Percentiles rank a stretch among this genome's conserved stretches.
These are phyloP conservation scores for Furcasterigmium sp. DNA, from an alignment of 2,329 filamentous ascomycete genomes.

Conservation along the genomic window DNA sequence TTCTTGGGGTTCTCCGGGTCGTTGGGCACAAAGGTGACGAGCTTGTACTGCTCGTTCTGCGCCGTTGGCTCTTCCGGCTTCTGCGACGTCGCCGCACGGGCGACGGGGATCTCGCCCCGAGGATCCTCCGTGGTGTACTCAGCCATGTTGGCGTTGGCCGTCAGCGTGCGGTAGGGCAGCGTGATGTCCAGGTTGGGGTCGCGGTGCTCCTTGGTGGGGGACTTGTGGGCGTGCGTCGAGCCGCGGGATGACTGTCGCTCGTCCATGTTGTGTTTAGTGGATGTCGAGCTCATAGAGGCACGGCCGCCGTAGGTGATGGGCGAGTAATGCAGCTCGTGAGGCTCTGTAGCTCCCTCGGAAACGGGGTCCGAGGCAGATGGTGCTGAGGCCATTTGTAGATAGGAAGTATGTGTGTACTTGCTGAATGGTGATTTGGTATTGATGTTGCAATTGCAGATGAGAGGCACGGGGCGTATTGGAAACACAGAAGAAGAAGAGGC, in stretches of 20 bases:
- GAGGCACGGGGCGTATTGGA: not conserved
- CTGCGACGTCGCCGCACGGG: slow-evolving; percentile 1
- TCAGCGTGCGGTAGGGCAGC: slow-evolving; percentile 62
- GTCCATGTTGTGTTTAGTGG: not conserved
- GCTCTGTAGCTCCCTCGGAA: too few species aligned
- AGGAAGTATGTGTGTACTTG: too few species aligned
- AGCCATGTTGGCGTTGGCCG: slow-evolving; percentile 52
- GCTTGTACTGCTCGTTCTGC: slow-evolving; percentile 34
- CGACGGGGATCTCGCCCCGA: slow-evolving; percentile 51
- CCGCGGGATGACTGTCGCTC: not conserved
- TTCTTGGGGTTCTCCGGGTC: slow-evolving; percentile 82
- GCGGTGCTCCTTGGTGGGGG: slow-evolving; percentile 24
- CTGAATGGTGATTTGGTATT: too few species aligned
- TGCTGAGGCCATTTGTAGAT: not conserved
- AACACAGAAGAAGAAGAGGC: not conserved
- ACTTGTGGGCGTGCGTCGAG: slow-evolving; percentile 6
- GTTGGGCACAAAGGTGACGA: slow-evolving; percentile 60
- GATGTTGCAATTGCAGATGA: not conserved
- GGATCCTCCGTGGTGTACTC: slow-evolving; percentile 63
- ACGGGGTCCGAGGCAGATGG: not conserved
- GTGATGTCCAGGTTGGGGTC: slow-evolving; percentile 44
- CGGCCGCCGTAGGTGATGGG: slow-evolving; percentile 3
- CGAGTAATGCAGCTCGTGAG: slow-evolving; percentile 4
- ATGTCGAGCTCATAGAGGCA: not conserved
- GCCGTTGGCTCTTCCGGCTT: slow-evolving; percentile 10